Evolutionary conservation across 306 rosid species (phyloP), one percentile per base, ranked within the genome.

Genomic region (Vigna radiata): DNA sequence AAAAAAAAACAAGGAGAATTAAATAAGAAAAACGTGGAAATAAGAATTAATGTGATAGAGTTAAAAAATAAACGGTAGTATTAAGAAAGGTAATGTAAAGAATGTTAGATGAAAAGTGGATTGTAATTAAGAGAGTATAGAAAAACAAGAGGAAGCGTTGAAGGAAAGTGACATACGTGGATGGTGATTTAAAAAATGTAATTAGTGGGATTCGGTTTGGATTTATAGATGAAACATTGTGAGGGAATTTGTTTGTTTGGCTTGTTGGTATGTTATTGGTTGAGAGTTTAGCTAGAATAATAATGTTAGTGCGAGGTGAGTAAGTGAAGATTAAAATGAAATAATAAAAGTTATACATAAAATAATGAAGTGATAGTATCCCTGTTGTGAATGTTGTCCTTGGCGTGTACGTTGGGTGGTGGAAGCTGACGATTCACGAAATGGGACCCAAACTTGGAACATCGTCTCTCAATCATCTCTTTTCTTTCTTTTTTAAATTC

Each of bases 121-220:
- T 3, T 29, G 3, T 8, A 47, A 25, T 5, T 52, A 61, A 60
- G 67, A 36, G 14, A 68, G 63, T 47, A 48, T 6, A 4, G 47
- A 17, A 37, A 62, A 17, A 65, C 66, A 72, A 23, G 76, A 54
- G 33, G 78, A 81, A 48, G 61, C 60, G 55, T 70, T 46, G 17
- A 23, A 55, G 33, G 70, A 82, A 72, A 76, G 73, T 76, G 64
- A 81, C 82, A 79, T 67, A 63, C 78, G 80, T 85, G 59, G 76
- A 73, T 62, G 52, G n/a, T 16, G 62, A 73, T 70, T 71, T 17
- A 31, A 71, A 44, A 64, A 75, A 75, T 79, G 71, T 67, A 64
- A 27, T 25, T 54, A 87, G 92, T 91, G 92, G 91, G 93, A 88
- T 88, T 90, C 86, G 91, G 88, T 87, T 87, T 87, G 70, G 84